A percentile compares a stretch with the other conserved stretches of the same genome.
These are phyloP conservation scores for Ogataea degrootiae DNA, from an alignment of 805 yeast species.

Conservation along the genomic window DNA sequence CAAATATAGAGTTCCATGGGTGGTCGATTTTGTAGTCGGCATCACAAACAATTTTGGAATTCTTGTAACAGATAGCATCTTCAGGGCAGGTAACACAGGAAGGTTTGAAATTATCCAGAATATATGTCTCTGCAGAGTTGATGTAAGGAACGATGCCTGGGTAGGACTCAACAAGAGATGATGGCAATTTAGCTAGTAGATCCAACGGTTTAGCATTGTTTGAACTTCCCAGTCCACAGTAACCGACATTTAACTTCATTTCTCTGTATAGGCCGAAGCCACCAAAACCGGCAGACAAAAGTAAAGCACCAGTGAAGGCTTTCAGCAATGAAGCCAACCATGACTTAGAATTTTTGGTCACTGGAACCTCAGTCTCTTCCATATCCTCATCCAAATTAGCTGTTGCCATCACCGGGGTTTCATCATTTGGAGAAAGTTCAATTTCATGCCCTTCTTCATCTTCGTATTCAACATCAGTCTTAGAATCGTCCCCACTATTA, in stretches of 20 bases:
- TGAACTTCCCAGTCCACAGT: constrained; percentile 58
- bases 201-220: constrained; percentile 8
- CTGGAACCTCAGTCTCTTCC: not conserved
- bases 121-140: constrained; percentile 35
- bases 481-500: constrained; percentile 8
- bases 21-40: constrained; percentile 52
- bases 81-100: constrained; percentile 74
- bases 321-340: not conserved
- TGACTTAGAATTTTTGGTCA: not conserved
- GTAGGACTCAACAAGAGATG: constrained; percentile 3
- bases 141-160: constrained; percentile 23
- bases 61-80: constrained; percentile 68
- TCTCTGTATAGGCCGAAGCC: constrained; percentile 54
- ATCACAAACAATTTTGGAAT: constrained; percentile 60
- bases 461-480: constrained; percentile 9
- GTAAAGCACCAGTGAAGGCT: constrained; percentile 9
- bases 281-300: constrained; percentile 38
- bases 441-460: constrained; percentile 2
- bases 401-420: not conserved
- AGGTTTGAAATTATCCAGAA: constrained; percentile 49
- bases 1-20: constrained; percentile 52
- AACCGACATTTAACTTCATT: constrained; percentile 60
- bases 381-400: constrained; percentile 1
- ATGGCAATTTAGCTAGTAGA: constrained; percentile 17
- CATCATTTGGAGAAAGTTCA: not conserved